A percentile compares a stretch with the other conserved stretches of the same genome.
Evolutionary conservation across 148 eudicot genomes (phyloP).

Genomic region (Beta vulgaris): DNA sequence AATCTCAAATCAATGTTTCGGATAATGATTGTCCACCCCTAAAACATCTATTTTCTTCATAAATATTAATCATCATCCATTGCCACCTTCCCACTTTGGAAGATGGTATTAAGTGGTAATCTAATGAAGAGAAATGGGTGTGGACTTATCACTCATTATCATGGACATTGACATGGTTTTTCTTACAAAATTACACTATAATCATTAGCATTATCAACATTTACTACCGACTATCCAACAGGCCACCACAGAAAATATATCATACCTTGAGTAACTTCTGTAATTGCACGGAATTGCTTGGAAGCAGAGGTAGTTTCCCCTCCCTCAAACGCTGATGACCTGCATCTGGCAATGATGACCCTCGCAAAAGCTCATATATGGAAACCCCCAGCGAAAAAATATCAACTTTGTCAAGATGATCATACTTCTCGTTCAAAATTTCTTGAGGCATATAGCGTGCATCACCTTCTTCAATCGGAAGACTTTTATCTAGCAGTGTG

Average conservation of each 20-base stretch:
- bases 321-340: constrained; percentile 51
- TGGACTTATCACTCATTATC: too few relatives aligned
- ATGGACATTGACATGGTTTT: too few relatives aligned
- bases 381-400: constrained; percentile 81
- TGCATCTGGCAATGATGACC: constrained; percentile 63
- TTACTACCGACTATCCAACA: too few relatives aligned
- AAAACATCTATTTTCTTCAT: too few relatives aligned
- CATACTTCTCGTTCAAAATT: constrained; percentile 78
- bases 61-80: too few relatives aligned
- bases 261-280: constrained; percentile 82
- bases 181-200: too few relatives aligned
- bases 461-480: constrained; percentile 95
- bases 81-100: too few relatives aligned
- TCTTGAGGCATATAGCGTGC: constrained; percentile 96
- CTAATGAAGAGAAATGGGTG: too few relatives aligned
- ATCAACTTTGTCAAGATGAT: constrained; percentile 91
- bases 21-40: too few relatives aligned
- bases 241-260: not conserved
- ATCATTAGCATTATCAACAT: too few relatives aligned
- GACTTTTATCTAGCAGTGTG: constrained; percentile 65
- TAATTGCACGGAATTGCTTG: constrained; percentile 61
- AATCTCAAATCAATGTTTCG: too few relatives aligned
- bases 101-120: too few relatives aligned
- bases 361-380: constrained; percentile 70
- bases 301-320: constrained; percentile 85